Evolutionary conservation across 2,329 filamentous ascomycete species (phyloP).

Genomic region (Dendryphion nanum): DNA sequence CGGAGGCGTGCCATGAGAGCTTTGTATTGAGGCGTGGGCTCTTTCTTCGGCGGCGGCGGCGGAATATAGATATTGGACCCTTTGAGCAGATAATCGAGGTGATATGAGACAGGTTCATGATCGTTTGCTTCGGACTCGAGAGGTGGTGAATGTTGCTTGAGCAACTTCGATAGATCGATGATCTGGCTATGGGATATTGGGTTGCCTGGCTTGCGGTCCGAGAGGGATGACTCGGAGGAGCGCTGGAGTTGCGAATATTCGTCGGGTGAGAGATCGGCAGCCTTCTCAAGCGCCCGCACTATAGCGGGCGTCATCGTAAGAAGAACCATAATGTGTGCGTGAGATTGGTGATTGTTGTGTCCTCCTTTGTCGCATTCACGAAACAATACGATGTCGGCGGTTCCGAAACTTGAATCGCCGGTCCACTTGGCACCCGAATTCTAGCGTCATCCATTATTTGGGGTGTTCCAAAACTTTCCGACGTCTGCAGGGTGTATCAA

Average conservation of each 20-base stretch:
- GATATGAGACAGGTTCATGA: constrained; percentile 19
- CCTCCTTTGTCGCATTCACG: too few relatives aligned
- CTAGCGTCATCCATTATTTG: constrained; percentile 28
- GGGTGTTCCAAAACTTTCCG: constrained; percentile 7
- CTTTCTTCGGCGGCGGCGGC: constrained; percentile 76
- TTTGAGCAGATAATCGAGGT: constrained; percentile 68
- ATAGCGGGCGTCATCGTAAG: constrained; percentile 73
- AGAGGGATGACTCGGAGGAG: constrained; percentile 50
- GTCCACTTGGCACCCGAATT: constrained; percentile 4
- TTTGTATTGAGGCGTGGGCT: constrained; percentile 78
- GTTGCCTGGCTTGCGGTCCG: constrained; percentile 55
- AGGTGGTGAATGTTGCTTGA: constrained; percentile 39
- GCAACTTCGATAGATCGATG: constrained; percentile 57
- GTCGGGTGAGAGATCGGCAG: constrained; percentile 17
- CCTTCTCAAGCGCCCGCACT: constrained; percentile 58
- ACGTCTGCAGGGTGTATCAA: neutral
- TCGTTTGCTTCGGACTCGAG: constrained; percentile 2
- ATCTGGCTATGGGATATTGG: constrained; percentile 73
- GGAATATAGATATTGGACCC: constrained; percentile 72
- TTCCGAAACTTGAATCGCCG: too few relatives aligned
- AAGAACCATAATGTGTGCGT: constrained; percentile 75
- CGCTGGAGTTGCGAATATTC: constrained; percentile 21
- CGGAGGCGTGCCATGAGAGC: constrained; percentile 84
- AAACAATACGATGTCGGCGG: too few relatives aligned
- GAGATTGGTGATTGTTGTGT: constrained; percentile 2